Evolutionary conservation across 371 early-diverging fungal species (phyloP).

Genomic region (Mucor plumbeus): DNA sequence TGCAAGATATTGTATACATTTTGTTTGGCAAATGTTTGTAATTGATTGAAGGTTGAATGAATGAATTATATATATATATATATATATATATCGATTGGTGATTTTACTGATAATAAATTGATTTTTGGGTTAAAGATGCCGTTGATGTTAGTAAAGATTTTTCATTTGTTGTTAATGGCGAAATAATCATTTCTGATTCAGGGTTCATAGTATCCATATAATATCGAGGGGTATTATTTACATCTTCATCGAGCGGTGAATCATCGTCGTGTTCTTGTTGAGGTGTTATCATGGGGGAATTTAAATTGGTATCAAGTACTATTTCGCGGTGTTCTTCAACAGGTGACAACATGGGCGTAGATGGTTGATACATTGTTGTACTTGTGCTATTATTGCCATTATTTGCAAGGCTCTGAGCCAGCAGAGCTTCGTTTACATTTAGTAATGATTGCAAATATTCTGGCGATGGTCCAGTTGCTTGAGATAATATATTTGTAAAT

Average conservation of each 20-base stretch:
- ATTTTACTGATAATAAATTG: background rate
- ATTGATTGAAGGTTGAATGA: background rate
- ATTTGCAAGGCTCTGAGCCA: slow-evolving; percentile 43
- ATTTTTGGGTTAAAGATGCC: background rate
- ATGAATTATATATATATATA: background rate
- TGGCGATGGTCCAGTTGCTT: slow-evolving; percentile 37
- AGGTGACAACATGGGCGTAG: slow-evolving; percentile 25
- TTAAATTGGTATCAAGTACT: slow-evolving; percentile 5
- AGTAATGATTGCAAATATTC: slow-evolving; percentile 44
- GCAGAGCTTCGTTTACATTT: slow-evolving; percentile 44
- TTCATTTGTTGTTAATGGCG: slow-evolving; percentile 11
- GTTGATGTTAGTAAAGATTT: background rate
- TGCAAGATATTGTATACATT: too few species aligned
- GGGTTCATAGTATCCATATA: slow-evolving; percentile 14
- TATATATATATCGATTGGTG: background rate
- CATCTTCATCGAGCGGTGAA: background rate
- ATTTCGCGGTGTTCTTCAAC: slow-evolving; percentile 14
- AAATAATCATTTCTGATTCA: slow-evolving; percentile 21
- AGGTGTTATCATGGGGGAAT: slow-evolving; percentile 21
- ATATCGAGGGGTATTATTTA: slow-evolving; percentile 13
- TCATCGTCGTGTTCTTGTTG: slow-evolving; percentile 13
- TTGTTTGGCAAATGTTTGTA: too few species aligned
- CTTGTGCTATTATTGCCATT: background rate
- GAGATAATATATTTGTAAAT: slow-evolving; percentile 21
- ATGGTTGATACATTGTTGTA: background rate